Base-by-base conservation (phyloP, 2,329 filamentous ascomycete genomes). In the Aspergillus phoenicis region DNA sequence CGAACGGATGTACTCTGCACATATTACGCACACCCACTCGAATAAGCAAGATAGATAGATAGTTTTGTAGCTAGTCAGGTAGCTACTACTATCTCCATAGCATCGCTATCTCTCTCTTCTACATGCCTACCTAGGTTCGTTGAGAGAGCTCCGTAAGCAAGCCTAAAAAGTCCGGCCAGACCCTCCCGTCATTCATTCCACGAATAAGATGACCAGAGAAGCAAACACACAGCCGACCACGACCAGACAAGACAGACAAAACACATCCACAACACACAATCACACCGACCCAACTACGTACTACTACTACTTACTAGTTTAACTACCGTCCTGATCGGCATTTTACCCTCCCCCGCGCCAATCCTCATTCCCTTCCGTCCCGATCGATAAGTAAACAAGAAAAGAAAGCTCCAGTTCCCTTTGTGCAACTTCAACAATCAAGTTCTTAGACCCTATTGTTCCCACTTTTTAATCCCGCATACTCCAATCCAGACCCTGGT, bases 321-420 rank as follows among this genome's bases (percentile, higher is more conserved):
- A 51, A 57, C 54, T 49, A 56, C 22, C 39, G 39, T 33, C 26
- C 26, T 38, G 45, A 24, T 57, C 54, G 28, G 24, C 43, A 56
- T 47, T 54, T 33, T 41, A 17, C n/a, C 13, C 47, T 26, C 33
- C 52, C 22, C 52, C 17, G 52, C 45, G 22, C 28, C 28, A 51
- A 30, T 51, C 47, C 47, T 17, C 33, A 36, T 45, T 17, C 41
- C n/a, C 22, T 22, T 22, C 41, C 47, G 30, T 51, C 47, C 26
- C 47, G 47, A 51, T 51, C 47, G 47, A 45, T 45, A 24, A 22
- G 22, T 24, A 45, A 54, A 41, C 52, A 15, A 20, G 8, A 41
- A 39, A 36, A 36, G 33, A n/a, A 24, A 24, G 33, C 20, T 39
- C 30, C 38, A 54, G 26, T 28, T 10, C 45, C 39, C 24, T 15